These are phyloP conservation scores for Tuctoria greenei DNA, from an alignment of 176 grass and related monocot genomes.

Conservation along the genomic window DNA sequence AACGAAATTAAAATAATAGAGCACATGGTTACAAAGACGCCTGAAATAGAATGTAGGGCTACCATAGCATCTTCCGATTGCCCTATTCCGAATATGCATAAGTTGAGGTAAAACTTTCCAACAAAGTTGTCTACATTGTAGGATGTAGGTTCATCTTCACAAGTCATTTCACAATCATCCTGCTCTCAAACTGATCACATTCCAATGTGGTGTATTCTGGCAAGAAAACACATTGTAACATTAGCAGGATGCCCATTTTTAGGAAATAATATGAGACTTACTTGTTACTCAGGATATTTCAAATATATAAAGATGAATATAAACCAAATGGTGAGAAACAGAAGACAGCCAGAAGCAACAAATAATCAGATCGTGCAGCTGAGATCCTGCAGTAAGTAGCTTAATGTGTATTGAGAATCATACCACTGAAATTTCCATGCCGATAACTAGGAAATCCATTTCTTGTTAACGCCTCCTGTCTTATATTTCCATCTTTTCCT, in stretches of 20 bases:
- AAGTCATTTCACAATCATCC: too few relatives aligned
- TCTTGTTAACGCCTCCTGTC: slow-evolving; percentile 50
- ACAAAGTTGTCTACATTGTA: too few relatives aligned
- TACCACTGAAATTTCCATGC: slow-evolving; percentile 76
- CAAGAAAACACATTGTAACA: too few relatives aligned
- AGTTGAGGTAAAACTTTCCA: too few relatives aligned
- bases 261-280: slow-evolving; percentile 1
- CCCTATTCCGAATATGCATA: too few relatives aligned
- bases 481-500: slow-evolving; percentile 63
- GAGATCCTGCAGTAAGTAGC: slow-evolving; percentile 15
- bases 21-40: too few relatives aligned
- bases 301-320: neutral
- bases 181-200: too few relatives aligned
- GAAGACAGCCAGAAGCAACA: slow-evolving; percentile 22
- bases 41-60: too few relatives aligned
- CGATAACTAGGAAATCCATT: slow-evolving; percentile 66
- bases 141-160: too few relatives aligned
- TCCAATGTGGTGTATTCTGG: too few relatives aligned
- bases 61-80: too few relatives aligned
- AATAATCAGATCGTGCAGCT: slow-evolving; percentile 16
- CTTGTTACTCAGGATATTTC: slow-evolving; percentile 26
- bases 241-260: slow-evolving; percentile 28
- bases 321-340: neutral
- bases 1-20: too few relatives aligned
- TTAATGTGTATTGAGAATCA: slow-evolving; percentile 23